Conservation (phyloP, 352 stramenopile genomes). For the Phytophthora chlamydospora region DNA sequence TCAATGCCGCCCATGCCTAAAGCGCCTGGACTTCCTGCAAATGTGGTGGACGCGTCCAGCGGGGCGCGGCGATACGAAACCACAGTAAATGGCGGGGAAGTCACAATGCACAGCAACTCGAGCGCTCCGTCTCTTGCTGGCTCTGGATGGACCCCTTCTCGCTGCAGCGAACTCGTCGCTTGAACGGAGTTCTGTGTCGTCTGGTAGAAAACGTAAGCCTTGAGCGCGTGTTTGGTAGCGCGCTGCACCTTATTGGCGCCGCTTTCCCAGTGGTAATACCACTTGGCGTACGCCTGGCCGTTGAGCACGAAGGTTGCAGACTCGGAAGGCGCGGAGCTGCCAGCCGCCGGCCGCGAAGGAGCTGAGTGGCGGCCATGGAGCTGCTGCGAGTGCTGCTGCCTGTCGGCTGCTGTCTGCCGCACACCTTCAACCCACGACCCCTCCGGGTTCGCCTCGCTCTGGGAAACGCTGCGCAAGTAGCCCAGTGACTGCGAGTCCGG, state of each 20-base stretch:
- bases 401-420: conserved; percentile 19
- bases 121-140: conserved; percentile 10
- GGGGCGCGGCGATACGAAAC: conserved; percentile 50
- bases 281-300: conserved; percentile 54
- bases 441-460: conserved; percentile 62
- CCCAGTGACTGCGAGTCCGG: conserved; percentile 13
- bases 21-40: background rate
- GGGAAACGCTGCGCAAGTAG: conserved; percentile 42
- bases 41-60: conserved; percentile 11
- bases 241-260: conserved; percentile 64
- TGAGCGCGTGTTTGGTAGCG: conserved; percentile 60
- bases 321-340: background rate
- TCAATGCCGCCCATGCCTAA: conserved; percentile 12
- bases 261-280: conserved; percentile 76
- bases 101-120: conserved; percentile 42
- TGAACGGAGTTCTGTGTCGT: conserved; percentile 1
- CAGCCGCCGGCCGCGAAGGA: background rate
- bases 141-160: background rate
- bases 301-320: conserved; percentile 44
- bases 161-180: conserved; percentile 4
- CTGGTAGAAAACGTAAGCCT: conserved; percentile 57
- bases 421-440: conserved; percentile 66
- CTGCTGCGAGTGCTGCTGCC: conserved; percentile 29
- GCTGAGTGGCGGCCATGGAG: conserved; percentile 28
- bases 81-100: conserved; percentile 47